A percentile compares a stretch with the other conserved stretches of the same genome.
Evolutionary conservation across 306 rosid genomes (phyloP).

Genomic region (Pyrus pyrifolia): DNA sequence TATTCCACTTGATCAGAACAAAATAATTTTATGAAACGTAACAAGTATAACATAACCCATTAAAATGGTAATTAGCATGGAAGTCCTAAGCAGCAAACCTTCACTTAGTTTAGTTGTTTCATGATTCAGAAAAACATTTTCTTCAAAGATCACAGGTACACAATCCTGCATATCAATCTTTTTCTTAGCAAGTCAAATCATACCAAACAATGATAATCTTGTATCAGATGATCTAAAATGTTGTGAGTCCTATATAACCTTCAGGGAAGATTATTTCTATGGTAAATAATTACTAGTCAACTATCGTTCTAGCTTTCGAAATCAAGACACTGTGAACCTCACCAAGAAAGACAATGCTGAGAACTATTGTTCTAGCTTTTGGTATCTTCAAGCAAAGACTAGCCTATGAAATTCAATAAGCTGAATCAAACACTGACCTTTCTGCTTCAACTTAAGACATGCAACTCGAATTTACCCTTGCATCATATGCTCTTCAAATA

Average conservation of each 20-base stretch:
- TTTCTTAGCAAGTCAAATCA: background rate
- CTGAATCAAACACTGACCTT: background rate
- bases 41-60: background rate
- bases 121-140: too few relatives aligned
- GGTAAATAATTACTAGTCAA: background rate
- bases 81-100: background rate
- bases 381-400: background rate
- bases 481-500: background rate
- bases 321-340: background rate
- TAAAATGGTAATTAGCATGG: background rate
- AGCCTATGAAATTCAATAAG: background rate
- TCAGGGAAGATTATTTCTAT: background rate
- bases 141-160: background rate
- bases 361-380: background rate
- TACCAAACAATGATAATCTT: background rate
- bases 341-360: background rate
- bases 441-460: background rate
- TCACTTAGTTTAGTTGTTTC: background rate
- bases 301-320: background rate
- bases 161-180: background rate
- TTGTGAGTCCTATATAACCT: background rate
- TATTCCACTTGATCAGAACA: constrained; percentile 17
- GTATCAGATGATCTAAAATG: background rate
- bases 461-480: background rate
- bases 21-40: background rate